A percentile compares a stretch with the other conserved stretches of the same genome.
Conservation (phyloP, 1,139 yeast genomes). For the Lodderomyces parapsilosis region DNA sequence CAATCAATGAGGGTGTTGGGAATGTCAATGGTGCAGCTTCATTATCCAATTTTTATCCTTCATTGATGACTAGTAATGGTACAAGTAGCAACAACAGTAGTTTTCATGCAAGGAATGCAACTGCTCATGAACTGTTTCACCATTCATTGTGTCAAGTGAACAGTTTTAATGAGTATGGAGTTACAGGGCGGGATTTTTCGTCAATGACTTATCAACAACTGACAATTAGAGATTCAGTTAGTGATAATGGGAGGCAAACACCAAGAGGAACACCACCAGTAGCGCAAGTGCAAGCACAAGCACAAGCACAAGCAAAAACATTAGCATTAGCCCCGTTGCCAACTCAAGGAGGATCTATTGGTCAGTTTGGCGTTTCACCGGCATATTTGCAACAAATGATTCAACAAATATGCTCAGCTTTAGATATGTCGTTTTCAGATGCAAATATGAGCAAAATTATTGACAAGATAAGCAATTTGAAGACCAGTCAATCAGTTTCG, state of each 20-base stretch:
- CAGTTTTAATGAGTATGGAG: background rate
- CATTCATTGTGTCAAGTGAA: too few relatives aligned
- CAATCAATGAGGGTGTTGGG: background rate
- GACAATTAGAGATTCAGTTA: background rate
- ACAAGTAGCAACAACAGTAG: background rate
- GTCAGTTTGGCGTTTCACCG: background rate
- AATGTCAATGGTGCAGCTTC: background rate
- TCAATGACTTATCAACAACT: background rate
- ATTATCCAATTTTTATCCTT: background rate
- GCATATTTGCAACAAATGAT: background rate
- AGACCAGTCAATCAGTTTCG: background rate
- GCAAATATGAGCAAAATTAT: background rate
- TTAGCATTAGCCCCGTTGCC: too few relatives aligned
- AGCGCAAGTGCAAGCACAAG: too few relatives aligned
- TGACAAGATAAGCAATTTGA: background rate
- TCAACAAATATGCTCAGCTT: background rate
- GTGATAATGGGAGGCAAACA: background rate
- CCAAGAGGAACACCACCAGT: too few relatives aligned
- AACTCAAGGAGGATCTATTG: background rate
- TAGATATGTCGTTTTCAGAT: background rate
- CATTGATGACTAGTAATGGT: background rate
- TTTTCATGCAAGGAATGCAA: background rate
- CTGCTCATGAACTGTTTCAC: background rate
- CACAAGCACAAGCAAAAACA: too few relatives aligned
- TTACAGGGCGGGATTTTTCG: background rate